Evolutionary conservation across 2,329 filamentous ascomycete species (phyloP), one percentile per base, ranked within the genome.

Genomic region (Herpotrichia juniperi): DNA sequence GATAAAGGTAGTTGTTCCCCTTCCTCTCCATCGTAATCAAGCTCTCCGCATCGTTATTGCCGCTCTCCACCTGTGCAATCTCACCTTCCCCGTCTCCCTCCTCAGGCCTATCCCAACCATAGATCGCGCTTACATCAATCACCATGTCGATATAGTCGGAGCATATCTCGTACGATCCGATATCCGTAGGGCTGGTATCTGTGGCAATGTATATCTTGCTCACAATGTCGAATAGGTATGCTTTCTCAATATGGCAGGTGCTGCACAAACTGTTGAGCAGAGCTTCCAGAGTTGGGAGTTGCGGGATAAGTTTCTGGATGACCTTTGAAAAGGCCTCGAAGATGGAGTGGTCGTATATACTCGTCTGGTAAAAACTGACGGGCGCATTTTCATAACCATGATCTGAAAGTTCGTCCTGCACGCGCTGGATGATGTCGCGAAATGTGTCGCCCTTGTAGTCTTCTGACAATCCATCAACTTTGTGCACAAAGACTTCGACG

Each of bases 131-230:
- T 48, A 97, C 89, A 72, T 99, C 94, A 52, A 97, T 93, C 56
- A 99, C 96, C 54, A 97, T 92, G 73, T 99, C 94, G 63, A 99
- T 97, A 72, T 96, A 97, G 72, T 99, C 94, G 44, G 91, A 96
- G 78, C 94, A 99, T 68, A 97, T 96, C 77, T 97, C 94, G 74
- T 99, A 99, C 71, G 90, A 93, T 35, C 90, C 89, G 82, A 97
- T 94, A 68, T 97, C 93, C 26, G 93, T 91, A 0, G 93, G 93
- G 32, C 90, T 89, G 25, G 89, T 94, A 73, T 99, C 94, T 4
- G 93, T 97, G 1, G 94, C 94, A 63, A 99, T 96, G 78, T 99
- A 99, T 57, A 99, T 96, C 78, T 99, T 99, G 76, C 91, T 96
- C 63, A 96, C 84, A 8, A 97, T 93, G 70, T 99, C 96, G 71